Base-by-base conservation (phyloP, 2,329 filamentous ascomycete species). In the Pseudogymnoascus sp. region DNA sequence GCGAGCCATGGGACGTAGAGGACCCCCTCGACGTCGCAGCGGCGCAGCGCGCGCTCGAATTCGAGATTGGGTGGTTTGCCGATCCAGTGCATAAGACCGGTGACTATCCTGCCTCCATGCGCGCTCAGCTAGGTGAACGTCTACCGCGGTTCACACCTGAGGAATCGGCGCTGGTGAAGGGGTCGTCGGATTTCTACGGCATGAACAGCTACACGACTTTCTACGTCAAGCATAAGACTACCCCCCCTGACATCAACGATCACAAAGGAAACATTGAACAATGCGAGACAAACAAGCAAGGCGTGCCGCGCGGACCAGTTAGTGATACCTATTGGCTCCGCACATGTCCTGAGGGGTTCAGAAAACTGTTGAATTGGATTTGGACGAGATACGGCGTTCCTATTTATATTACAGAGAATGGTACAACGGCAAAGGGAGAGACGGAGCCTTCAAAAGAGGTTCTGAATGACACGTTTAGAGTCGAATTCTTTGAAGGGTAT, bases 191-290 rank as follows among this genome's bases (percentile, higher is more conserved):
- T 79, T 96, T 96, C 77, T 96, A 96, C 76, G 91, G 90, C 75
- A 93, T 93, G 90, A 96, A 96, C 80, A 89, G 92, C 80, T 96
- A 96, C 80, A 93, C 90, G 59, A 88, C 90, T 72, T 90, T 95
- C 80, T 96, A 90, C 77, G 87, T 96, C 77, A 87, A 86, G 74
- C 87, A 93, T 77, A 84, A 85, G 71, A 81, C 83, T 8, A 82
- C 81, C 5, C 77, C 82, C 59, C 77, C 89, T 0, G 80, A 84
- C 1, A 78, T 79, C 3, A 81, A 88, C 59, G 91, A 96, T 77
- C 86, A 85, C 75, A 78, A 85, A 9, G 91, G 91, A 61, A 89
- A 96, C 75, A 77, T 96, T 34, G 89, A 95, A 69, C 82, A 86
- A 1, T 80, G 88, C 42, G 84, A 89, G 67, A 81, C 85, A 72